A percentile compares a stretch with the other conserved stretches of the same genome.
phyloP scores from a whole-genome alignment of 2,329 filamentous ascomycete genomes.

The Hypoxylon sp. region DNA sequence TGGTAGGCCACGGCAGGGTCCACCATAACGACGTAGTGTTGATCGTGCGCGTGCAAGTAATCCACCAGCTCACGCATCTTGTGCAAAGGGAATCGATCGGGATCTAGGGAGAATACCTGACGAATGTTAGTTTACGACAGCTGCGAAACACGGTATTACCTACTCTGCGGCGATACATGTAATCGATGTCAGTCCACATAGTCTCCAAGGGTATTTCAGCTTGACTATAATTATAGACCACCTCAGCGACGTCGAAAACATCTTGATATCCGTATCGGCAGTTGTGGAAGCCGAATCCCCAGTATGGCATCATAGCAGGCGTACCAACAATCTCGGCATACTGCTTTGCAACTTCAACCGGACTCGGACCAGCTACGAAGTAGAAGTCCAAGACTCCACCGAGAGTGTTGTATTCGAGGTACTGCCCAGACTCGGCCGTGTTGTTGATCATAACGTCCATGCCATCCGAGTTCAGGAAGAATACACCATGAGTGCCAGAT shows the following conservation, averaged over 20 bases:
- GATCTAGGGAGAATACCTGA: conserved; percentile 73
- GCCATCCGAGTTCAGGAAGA: conserved; percentile 78
- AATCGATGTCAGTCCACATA: conserved; percentile 76
- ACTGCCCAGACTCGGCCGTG: conserved; percentile 69
- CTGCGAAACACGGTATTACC: conserved; percentile 18
- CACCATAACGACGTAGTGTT: conserved; percentile 83
- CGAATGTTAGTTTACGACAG: conserved; percentile 26
- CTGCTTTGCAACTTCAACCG: conserved; percentile 69
- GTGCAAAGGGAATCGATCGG: conserved; percentile 70
- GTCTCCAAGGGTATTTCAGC: conserved; percentile 76
- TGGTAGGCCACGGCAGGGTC: conserved; percentile 73
- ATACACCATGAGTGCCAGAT: conserved; percentile 71
- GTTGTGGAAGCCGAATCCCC: conserved; percentile 71
- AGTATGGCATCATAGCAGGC: conserved; percentile 74
- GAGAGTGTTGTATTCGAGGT: conserved; percentile 82
- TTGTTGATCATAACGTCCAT: conserved; percentile 83
- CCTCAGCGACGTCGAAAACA: conserved; percentile 74
- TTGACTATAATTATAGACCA: conserved; percentile 74
- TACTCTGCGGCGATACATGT: conserved; percentile 66
- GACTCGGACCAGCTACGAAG: conserved; percentile 70
- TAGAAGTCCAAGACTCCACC: conserved; percentile 82
- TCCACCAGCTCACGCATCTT: conserved; percentile 74
- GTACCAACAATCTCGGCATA: conserved; percentile 69
- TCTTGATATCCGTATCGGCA: conserved; percentile 75
- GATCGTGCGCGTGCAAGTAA: conserved; percentile 74